These are phyloP conservation scores for Rhododendron simsii DNA, from an alignment of 148 eudicot genomes.

Conservation along the genomic window DNA sequence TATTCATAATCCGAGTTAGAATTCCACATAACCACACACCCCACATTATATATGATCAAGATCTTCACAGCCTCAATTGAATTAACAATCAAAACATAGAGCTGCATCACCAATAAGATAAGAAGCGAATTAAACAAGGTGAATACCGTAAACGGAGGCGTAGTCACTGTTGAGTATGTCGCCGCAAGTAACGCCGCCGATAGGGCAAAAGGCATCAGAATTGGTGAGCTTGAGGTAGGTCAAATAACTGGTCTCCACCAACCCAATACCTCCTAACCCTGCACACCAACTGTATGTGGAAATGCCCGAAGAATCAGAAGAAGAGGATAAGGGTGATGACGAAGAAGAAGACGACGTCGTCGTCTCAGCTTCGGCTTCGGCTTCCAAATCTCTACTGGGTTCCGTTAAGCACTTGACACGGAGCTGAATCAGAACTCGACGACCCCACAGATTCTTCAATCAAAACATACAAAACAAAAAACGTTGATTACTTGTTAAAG, in stretches of 20 bases:
- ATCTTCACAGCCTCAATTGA: background rate
- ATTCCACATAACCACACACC: background rate
- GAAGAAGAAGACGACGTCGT: background rate
- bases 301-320: slow-evolving; percentile 23
- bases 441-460: slow-evolving; percentile 15
- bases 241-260: slow-evolving; percentile 70
- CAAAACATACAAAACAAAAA: background rate
- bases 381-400: slow-evolving; percentile 24
- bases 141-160: slow-evolving; percentile 57
- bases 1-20: background rate
- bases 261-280: slow-evolving; percentile 69
- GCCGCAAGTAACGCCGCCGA: slow-evolving; percentile 62
- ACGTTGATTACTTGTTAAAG: background rate
- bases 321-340: slow-evolving; percentile 6
- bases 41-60: background rate
- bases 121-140: background rate
- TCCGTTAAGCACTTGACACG: slow-evolving; percentile 34
- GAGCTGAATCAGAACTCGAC: slow-evolving; percentile 17
- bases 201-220: slow-evolving; percentile 77
- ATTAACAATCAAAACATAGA: background rate
- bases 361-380: slow-evolving; percentile 17
- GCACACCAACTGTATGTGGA: slow-evolving; percentile 83
- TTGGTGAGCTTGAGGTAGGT: slow-evolving; percentile 63
- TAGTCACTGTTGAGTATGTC: slow-evolving; percentile 75
- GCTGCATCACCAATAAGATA: background rate